These are phyloP conservation scores for Gnomoniopsis smithogilvyi DNA, from an alignment of 2,329 filamentous ascomycete genomes.

Conservation along the genomic window DNA sequence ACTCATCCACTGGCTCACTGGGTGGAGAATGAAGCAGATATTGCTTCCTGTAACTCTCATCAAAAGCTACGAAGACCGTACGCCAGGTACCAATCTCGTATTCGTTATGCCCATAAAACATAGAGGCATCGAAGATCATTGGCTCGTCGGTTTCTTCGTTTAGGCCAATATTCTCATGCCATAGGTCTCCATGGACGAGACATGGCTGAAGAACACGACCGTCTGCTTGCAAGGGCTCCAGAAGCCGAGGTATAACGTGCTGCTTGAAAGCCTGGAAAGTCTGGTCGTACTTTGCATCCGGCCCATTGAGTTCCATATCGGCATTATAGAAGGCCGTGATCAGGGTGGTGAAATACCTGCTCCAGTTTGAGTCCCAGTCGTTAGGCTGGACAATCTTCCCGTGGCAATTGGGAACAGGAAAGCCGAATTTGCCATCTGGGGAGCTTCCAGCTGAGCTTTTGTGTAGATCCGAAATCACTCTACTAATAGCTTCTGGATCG, in stretches of 20 bases:
- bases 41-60: constrained; percentile 2
- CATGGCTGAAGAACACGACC: not conserved
- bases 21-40: not conserved
- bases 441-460: constrained; percentile 1
- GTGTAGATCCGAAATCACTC: not conserved
- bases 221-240: not conserved
- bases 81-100: constrained; percentile 8
- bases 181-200: constrained; percentile 4
- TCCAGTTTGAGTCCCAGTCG: constrained; percentile 1
- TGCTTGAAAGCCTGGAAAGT: not conserved
- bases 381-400: constrained; percentile 6
- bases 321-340: not conserved
- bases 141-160: constrained; percentile 3
- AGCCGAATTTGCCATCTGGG: not conserved
- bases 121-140: not conserved
- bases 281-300: not conserved
- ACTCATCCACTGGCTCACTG: not conserved
- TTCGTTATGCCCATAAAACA: constrained; percentile 5
- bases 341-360: not conserved
- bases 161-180: constrained; percentile 2
- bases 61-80: not conserved
- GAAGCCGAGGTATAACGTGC: not conserved
- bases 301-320: not conserved
- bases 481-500: not conserved
- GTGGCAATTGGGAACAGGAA: constrained; percentile 1